Percentiles rank a stretch among this genome's conserved stretches.
Conservation (phyloP, 768 basidiomycete genomes). For the Tylopilus rubrobrunneus region DNA sequence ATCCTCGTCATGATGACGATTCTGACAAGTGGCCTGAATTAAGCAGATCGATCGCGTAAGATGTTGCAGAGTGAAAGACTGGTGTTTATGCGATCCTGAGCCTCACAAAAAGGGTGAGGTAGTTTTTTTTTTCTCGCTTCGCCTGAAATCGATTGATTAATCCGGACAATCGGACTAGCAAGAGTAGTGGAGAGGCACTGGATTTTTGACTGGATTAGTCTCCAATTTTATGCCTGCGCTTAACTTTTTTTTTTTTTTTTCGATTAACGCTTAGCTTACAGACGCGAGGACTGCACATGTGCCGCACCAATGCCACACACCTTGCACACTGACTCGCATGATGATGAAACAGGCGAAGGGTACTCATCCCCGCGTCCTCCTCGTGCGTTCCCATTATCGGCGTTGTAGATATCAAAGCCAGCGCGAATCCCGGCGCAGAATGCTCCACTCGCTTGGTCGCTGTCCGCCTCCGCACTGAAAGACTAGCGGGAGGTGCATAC, state of each 20-base stretch:
- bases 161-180: neutral
- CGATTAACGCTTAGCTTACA: neutral
- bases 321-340: conserved; percentile 1
- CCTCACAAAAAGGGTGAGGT: neutral
- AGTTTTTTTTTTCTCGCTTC: neutral
- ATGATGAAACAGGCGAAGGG: conserved; percentile 1
- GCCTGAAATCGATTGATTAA: neutral
- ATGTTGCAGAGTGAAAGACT: neutral
- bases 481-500: neutral
- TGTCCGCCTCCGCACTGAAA: neutral
- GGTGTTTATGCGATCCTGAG: neutral
- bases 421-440: conserved; percentile 6
- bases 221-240: neutral
- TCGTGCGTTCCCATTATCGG: conserved; percentile 4
- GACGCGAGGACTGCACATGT: neutral
- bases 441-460: conserved; percentile 2
- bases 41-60: neutral
- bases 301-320: neutral
- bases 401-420: neutral
- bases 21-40: neutral
- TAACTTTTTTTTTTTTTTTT: no score
- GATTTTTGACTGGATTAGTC: neutral
- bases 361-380: conserved; percentile 8
- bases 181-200: neutral
- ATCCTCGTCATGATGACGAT: neutral